Conservation (phyloP, 2,329 filamentous ascomycete species). For the Knoxdaviesia proteae region DNA sequence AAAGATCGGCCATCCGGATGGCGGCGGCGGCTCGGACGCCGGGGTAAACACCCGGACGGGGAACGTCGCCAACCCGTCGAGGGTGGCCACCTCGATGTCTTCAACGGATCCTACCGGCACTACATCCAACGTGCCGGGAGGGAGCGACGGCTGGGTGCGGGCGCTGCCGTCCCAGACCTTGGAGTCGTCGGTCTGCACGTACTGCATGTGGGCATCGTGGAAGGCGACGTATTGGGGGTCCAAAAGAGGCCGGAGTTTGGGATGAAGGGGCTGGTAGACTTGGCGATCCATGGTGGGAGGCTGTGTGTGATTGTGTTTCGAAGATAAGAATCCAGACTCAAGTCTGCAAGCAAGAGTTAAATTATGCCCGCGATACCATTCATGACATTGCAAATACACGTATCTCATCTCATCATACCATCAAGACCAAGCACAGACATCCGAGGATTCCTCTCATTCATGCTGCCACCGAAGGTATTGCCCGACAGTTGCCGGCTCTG, state of each 20-base stretch:
- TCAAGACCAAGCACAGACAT: not conserved
- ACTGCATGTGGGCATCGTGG: conserved; percentile 16
- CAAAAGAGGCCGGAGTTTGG: conserved; percentile 11
- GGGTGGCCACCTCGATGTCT: conserved; percentile 9
- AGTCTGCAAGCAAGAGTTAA: too few relatives aligned
- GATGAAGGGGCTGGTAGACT: conserved; percentile 13
- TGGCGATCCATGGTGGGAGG: not conserved
- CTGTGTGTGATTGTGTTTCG: too few relatives aligned
- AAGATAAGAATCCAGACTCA: too few relatives aligned
- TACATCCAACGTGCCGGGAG: conserved; percentile 8
- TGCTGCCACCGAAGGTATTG: too few relatives aligned
- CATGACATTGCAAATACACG: too few relatives aligned
- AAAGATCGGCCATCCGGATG: conserved; percentile 14
- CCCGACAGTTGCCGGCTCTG: too few relatives aligned
- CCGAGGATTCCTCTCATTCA: too few relatives aligned
- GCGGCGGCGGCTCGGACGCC: conserved; percentile 6
- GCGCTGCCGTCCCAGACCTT: conserved; percentile 13
- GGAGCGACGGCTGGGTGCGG: conserved; percentile 9
- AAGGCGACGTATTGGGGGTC: conserved; percentile 18
- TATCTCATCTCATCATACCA: not conserved
- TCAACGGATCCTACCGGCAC: conserved; percentile 10
- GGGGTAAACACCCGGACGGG: conserved; percentile 14
- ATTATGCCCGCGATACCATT: too few relatives aligned
- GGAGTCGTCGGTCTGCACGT: conserved; percentile 13
- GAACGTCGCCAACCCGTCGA: conserved; percentile 5